Base-by-base conservation (phyloP, 352 stramenopile genomes). In the Phytopythium delawarense region DNA sequence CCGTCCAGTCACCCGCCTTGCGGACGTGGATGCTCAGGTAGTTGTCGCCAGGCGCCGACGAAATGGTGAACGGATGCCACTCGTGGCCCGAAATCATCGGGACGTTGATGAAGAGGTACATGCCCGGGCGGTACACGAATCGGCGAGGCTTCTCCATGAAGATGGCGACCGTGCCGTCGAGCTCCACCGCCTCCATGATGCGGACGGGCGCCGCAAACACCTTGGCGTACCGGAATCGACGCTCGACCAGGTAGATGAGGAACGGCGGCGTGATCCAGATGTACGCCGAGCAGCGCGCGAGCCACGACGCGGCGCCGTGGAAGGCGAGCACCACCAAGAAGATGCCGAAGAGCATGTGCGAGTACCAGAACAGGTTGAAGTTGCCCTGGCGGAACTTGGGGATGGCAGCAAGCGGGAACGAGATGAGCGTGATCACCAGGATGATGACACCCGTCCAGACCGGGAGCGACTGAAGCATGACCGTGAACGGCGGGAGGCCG, bases 21-120 rank as follows among this genome's bases (percentile, higher is more conserved):
- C 79, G 82, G 21, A 94, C 91, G 75, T 92, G 83, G 30, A 94
- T 75, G 52, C 79, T 90, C 42, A 94, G 67, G 57, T 91, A 92
- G 54, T 92, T 88, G 72, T 96, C 87, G 0, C 69, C 70, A 23
- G 89, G 89, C 40, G 88, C 87, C 16, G 84, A 96, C 32, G 88
- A 96, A 59, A 98, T 89, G 13, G 87, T 97, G 73, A 97, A 98
- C 50, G 91, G 90, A 57, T 98, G 91, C 89, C 89, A 97, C 74
- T 97, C 82, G 35, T 88, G 73, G 7, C 66, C 63, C 28, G 86
- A 95, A 52, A 98, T 84, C 9, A 79, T 32, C 15, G 89, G 89
- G 30, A 90, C 77, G 63, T 96, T 94, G 53, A 98, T 73, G 60
- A 94, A 97, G 57, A 91, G 73, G 69, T 97, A 97, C 84, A 93